Evolutionary conservation across 192 early-diverging fungal species (phyloP).

Genomic region (Coemansia sp.): DNA sequence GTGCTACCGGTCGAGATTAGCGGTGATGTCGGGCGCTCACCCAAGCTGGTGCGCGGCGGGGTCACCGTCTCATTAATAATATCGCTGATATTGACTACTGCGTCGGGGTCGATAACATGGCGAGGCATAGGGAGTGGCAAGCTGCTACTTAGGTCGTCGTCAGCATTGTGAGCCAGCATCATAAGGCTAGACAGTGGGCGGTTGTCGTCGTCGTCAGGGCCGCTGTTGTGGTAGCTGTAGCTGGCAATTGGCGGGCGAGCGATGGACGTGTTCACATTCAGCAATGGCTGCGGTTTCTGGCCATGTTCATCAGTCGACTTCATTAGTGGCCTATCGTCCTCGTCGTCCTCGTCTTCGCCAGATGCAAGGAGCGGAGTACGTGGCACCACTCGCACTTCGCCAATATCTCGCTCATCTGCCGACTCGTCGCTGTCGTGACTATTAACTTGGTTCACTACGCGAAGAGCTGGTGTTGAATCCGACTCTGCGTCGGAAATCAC

Average conservation of each 20-base stretch:
- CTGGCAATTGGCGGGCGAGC: not conserved
- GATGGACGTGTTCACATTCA: conserved; percentile 22
- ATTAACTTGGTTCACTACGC: conserved; percentile 28
- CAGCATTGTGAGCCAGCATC: conserved; percentile 14
- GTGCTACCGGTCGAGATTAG: conserved; percentile 9
- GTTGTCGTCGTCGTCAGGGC: conserved; percentile 41
- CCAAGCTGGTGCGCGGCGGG: conserved; percentile 27
- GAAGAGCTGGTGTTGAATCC: conserved; percentile 9
- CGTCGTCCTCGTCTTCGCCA: conserved; percentile 18
- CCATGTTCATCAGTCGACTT: conserved; percentile 13
- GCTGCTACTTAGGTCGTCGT: conserved; percentile 34
- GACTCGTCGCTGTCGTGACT: conserved; percentile 16
- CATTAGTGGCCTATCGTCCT: conserved; percentile 46
- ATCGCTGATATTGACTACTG: conserved; percentile 32
- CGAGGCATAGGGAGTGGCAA: conserved; percentile 48
- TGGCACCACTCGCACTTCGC: conserved; percentile 5
- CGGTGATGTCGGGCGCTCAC: conserved; percentile 36
- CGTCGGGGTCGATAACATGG: conserved; percentile 38
- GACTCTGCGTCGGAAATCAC: conserved; percentile 1
- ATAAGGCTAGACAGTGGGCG: conserved; percentile 48
- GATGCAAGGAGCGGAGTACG: not conserved
- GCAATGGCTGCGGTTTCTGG: conserved; percentile 1
- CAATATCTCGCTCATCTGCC: conserved; percentile 2
- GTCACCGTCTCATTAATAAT: conserved; percentile 23
- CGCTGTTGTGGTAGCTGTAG: not conserved